phyloP scores from a whole-genome alignment of 2,329 filamentous ascomycete genomes.

The Aspergillus clavatus region DNA sequence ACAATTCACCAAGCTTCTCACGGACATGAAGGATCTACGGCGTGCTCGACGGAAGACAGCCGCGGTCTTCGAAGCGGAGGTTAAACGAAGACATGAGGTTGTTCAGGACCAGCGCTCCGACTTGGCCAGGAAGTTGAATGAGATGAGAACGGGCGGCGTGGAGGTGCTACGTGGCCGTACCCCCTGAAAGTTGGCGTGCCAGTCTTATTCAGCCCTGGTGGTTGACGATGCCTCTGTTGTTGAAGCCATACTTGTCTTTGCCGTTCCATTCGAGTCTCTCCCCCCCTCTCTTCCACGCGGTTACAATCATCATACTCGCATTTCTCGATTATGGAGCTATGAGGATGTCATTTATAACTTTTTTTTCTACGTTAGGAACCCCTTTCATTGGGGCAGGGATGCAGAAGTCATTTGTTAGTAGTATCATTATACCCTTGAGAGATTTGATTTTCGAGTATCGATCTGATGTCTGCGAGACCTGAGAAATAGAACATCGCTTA shows the following conservation, averaged over 20 bases:
- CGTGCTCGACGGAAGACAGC: conserved; percentile 52
- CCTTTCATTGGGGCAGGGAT: too few relatives aligned
- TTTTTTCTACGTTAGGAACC: too few relatives aligned
- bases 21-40: conserved; percentile 49
- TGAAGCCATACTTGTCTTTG: too few relatives aligned
- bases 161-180: conserved; percentile 46
- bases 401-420: conserved; percentile 3
- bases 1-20: conserved; percentile 49
- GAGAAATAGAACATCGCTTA: neutral
- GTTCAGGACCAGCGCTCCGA: conserved; percentile 48
- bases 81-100: conserved; percentile 49
- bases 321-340: neutral
- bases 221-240: neutral
- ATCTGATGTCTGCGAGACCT: neutral
- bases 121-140: conserved; percentile 47
- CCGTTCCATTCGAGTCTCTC: too few relatives aligned
- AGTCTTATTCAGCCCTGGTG: neutral
- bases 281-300: too few relatives aligned
- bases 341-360: neutral
- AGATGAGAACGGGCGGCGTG: conserved; percentile 52
- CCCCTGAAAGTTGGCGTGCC: conserved; percentile 14
- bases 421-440: conserved; percentile 8
- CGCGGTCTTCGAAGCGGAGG: conserved; percentile 50
- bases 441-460: neutral
- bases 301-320: too few relatives aligned